phyloP scores from a whole-genome alignment of 2,329 filamentous ascomycete genomes.

The Neopestalotiopsis rosae region DNA sequence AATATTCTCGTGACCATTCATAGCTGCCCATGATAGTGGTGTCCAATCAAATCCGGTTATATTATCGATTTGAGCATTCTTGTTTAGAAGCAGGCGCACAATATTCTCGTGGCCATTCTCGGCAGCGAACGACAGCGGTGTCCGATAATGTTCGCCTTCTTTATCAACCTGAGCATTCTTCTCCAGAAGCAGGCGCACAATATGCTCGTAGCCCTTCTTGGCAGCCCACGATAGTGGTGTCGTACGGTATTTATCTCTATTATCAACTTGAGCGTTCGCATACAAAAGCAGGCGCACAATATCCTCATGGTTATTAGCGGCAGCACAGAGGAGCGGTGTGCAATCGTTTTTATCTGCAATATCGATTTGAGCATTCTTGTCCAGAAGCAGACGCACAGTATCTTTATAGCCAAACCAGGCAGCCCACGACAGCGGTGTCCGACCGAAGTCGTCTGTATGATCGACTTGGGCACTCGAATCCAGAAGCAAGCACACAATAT shows the following conservation, averaged over 20 bases:
- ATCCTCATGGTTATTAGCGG: too few relatives aligned
- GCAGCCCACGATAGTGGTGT: too few relatives aligned
- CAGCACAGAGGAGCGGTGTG: too few relatives aligned
- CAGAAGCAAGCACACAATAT: neutral
- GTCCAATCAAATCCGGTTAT: conserved; percentile 33
- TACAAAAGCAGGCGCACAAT: too few relatives aligned
- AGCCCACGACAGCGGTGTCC: conserved; percentile 39
- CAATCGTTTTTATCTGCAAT: too few relatives aligned
- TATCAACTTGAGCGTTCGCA: too few relatives aligned
- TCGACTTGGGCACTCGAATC: conserved; percentile 22
- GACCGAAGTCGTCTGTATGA: conserved; percentile 23
- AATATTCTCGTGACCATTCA: neutral
- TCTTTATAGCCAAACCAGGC: neutral
- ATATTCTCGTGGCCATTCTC: neutral
- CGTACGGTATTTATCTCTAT: too few relatives aligned
- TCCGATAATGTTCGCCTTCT: too few relatives aligned
- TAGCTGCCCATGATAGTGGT: conserved; percentile 32
- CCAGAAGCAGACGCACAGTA: neutral
- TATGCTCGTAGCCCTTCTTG: neutral
- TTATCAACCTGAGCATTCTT: too few relatives aligned
- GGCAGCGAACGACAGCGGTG: too few relatives aligned
- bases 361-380: too few relatives aligned
- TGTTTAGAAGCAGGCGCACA: neutral
- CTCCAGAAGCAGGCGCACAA: too few relatives aligned
- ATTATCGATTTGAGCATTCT: conserved; percentile 22